Evolutionary conservation across 306 rosid genomes (phyloP), one percentile per base, ranked within the genome.

Genomic region (Abrus precatorius): DNA sequence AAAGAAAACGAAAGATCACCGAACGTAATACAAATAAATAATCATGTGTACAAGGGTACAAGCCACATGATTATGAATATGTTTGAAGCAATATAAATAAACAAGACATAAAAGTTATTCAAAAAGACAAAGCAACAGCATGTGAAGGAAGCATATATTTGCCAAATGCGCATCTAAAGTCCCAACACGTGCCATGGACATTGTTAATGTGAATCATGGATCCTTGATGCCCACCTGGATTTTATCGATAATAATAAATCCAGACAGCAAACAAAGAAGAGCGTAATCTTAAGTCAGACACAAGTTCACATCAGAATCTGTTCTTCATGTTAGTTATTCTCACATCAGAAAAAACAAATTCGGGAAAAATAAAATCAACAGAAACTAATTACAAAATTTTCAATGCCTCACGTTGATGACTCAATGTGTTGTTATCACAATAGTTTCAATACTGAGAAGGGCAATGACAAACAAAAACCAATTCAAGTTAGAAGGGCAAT

Each of bases 51-150:
- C 49, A 57, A 45, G 73, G 75, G 29, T 27, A 48, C 27, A 67
- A 73, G 74, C 14, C 88, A 86, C 88, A 77, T 88, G 92, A 53
- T 53, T 72, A 62, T 78, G 88, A 52, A 79, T 75, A 44, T 80
- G 81, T 69, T 79, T 38, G 65, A 78, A 45, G 47, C 70, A 14
- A 47, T 29, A 47, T 29, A 34, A 81, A 29, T 12, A 32, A 33
- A 40, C 67, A 70, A 56, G 14, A 34, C 30, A 77, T 29, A 40
- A 72, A 79, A 72, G 74, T 44, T 30, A 77, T 84, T 84, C 83
- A 81, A 83, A 82, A 83, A n/a, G 76, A 50, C 61, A 65, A 64
- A 67, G 80, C 76, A 75, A 75, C 9, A 40, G 76, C 89, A 91
- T 84, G 93, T 82, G 89, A 72, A 77, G 33, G 56, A 40, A 76